A percentile compares a stretch with the other conserved stretches of the same genome.
Evolutionary conservation across 2,329 filamentous ascomycete species (phyloP).

Genomic region (Aspergillus jensenii): DNA sequence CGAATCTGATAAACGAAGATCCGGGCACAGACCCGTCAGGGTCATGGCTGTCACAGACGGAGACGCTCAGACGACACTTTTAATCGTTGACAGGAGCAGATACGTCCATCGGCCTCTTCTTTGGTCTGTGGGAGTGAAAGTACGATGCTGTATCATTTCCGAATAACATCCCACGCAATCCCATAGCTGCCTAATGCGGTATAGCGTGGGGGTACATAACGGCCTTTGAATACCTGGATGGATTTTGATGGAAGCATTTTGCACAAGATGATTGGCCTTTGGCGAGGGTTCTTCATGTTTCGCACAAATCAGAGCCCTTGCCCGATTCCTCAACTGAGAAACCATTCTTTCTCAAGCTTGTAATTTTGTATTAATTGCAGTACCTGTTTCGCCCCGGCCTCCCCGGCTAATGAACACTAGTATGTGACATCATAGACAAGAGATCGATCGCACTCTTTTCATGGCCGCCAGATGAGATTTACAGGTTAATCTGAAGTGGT

Average conservation of each 20-base stretch:
- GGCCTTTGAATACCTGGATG: neutral
- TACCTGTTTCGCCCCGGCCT: neutral
- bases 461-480: neutral
- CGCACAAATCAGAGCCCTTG: neutral
- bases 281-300: conserved; percentile 2
- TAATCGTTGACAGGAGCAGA: neutral
- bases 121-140: neutral
- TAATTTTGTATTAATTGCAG: neutral
- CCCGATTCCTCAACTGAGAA: neutral
- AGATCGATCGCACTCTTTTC: neutral
- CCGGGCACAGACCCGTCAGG: neutral
- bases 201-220: conserved; percentile 25
- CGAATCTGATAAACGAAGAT: neutral
- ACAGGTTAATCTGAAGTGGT: too few species aligned
- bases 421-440: conserved; percentile 3
- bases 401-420: neutral
- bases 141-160: neutral
- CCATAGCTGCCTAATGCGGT: conserved; percentile 2
- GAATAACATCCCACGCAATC: conserved; percentile 1
- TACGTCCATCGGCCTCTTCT: neutral
- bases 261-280: neutral
- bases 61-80: neutral
- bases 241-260: neutral
- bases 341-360: neutral
- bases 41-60: neutral